Base-by-base conservation (phyloP, 192 early-diverging fungal genomes). In the Gryganskiella cystojenkinii region DNA sequence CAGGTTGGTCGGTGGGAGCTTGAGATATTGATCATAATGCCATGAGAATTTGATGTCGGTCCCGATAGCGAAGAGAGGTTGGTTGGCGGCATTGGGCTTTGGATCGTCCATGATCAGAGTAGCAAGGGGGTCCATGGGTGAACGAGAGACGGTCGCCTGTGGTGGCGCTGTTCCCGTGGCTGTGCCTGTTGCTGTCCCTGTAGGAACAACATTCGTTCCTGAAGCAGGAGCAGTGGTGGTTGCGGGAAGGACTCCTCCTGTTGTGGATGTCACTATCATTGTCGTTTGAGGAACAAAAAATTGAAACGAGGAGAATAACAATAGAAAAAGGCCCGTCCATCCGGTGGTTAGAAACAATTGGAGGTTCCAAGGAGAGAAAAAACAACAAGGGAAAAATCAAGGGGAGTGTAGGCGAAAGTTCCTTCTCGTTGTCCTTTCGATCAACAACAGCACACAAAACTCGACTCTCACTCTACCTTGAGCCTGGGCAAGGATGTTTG, bases 381-480 rank as follows among this genome's bases (percentile, higher is more conserved):
- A 31, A 60, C 31, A 35, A 69, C 20, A 27, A 40, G 35, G 35
- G 34, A 28, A 40, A n/a, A 22, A 58, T n/a, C 28, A 22, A 28
- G 43, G 37, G 17, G 58, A 42, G 33, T 14, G 20, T 35, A 33
- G 27, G 22, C 25, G 20, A 24, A 7, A 46, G 46, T 25, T 64
- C 49, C 19, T 22, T 35, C 33, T 51, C 47, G 15, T 31, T 55
- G 37, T 51, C 35, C 56, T 17, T 30, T 34, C 37, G n/a, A 13
- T 14, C 27, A 3, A 15, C 14, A 28, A 33, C 24, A 19, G 14
- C 19, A 8, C 53, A 31, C 5, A 31, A 10, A 1, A n/a, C n/a
- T 25, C n/a, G n/a, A 25, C 50, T 25, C n/a, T 52, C 50, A 37
- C 3, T 51, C 11, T 74, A 76, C 72, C 72, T 76, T 76, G 72